Base-by-base conservation (phyloP, 2,329 filamentous ascomycete species). In the Penicillium sclerotigenum region DNA sequence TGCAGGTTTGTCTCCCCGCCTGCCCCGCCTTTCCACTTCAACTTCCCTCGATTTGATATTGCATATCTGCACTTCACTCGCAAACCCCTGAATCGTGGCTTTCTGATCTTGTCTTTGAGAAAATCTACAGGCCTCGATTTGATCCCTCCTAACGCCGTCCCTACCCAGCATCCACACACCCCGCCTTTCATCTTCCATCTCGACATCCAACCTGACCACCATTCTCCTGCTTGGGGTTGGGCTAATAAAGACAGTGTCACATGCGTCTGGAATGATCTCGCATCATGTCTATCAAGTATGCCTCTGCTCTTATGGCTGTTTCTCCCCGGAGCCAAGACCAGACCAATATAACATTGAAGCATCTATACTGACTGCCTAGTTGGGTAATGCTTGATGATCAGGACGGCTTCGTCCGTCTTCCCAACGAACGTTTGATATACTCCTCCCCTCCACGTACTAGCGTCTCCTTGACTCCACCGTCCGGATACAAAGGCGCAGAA, bases 371-470 rank as follows among this genome's bases (percentile, higher is more conserved):
- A 56, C 28, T 58, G 54, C 56, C 59, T 72, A 90, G 87, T 73
- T 97, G 93, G 93, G 93, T 97, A 43, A 97, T 97, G 92, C 85
- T 96, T 69, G 86, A 88, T 69, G 83, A 88, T 69, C 71, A 73
- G 47, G 77, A 82, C 58, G 85, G 87, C 57, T 94, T 96, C 75
- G 87, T 95, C 70, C 90, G 88, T 68, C 84, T 97, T 45, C 89
- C 90, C 42, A 87, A 88, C 71, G 93, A 97, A 78, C 86, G 86
- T 65, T 86, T 90, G 59, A 82, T 95, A 57, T 90, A 89, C 75
- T 88, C 86, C 64, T 91, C 91, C 43, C 87, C 90, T 54, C 86
- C 88, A 48, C 87, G 92, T 62, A 91, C 93, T 66, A 85, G 83
- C 62, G 81, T 96, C 59, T 85, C 87, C 52, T 75, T 97, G 57